Conservation (phyloP, 805 yeast genomes). For the Starmerella khaoyaiensis region DNA sequence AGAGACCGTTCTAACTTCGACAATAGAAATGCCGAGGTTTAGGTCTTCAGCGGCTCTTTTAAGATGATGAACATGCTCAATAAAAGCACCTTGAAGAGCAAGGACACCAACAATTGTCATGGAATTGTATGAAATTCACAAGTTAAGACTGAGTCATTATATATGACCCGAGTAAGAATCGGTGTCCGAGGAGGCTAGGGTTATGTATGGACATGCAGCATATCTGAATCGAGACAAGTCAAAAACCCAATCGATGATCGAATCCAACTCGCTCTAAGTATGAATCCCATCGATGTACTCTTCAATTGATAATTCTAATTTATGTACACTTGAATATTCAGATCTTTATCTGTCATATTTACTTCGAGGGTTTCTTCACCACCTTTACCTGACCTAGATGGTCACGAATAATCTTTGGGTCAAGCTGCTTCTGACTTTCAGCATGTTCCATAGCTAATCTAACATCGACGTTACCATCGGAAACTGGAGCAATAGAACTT, state of each 20-base stretch:
- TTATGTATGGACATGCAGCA: too few species aligned
- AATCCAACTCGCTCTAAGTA: too few species aligned
- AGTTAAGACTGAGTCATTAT: neutral
- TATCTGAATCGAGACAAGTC: too few species aligned
- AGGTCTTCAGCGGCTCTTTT: constrained; percentile 28
- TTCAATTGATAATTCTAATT: neutral
- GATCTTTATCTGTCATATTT: neutral
- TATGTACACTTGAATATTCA: neutral
- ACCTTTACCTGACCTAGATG: constrained; percentile 8
- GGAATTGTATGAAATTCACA: too few species aligned
- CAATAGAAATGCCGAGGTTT: neutral
- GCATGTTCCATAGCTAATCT: constrained; percentile 6
- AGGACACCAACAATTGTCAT: constrained; percentile 44
- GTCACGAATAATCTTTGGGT: constrained; percentile 9
- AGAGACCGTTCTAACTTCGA: constrained; percentile 41
- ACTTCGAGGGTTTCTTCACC: neutral
- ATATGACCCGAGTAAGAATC: constrained; percentile 3
- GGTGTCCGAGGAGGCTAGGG: neutral
- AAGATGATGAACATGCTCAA: constrained; percentile 49
- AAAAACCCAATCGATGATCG: too few species aligned
- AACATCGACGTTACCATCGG: neutral
- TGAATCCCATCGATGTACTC: too few species aligned
- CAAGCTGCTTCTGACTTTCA: constrained; percentile 1
- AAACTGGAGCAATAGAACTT: neutral
- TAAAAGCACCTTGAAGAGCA: constrained; percentile 69